Base-by-base conservation (phyloP, 2,329 filamentous ascomycete genomes). In the Ascochyta clinopodiicola region DNA sequence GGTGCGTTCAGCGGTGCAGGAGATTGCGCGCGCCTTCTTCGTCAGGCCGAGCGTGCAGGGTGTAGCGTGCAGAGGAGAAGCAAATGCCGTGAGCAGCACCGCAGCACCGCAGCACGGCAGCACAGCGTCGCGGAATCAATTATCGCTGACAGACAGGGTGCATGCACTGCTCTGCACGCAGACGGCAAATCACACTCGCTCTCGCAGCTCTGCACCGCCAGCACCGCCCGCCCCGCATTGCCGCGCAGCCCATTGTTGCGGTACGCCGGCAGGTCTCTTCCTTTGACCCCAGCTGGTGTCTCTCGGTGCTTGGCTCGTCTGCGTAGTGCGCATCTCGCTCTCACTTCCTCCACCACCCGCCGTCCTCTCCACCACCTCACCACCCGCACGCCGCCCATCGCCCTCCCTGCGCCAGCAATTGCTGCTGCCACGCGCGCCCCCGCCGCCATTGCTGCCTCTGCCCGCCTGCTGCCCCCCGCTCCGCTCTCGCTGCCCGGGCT, bases 11-110 rank as follows among this genome's bases (percentile, higher is more conserved):
- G 29, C 8, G 29, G 44, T 61, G 61, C 63, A 67, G 61, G 62
- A 68, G 64, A 67, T 68, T 68, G 64, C 66, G 56, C 46, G 64
- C 64, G 66, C 64, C 66, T 51, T 68, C 58, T 66, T 68, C 61
- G 57, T 67, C 66, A 67, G 54, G 44, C 34, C 51, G 15, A 45
- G 37, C 17, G 47, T 34, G 47, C 25, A 29, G 25, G 25, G 25
- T 29, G 25, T 8, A 29, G 37, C 17, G 47, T 34, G 47, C 42
- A 47, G 38, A 6, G 35, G 29, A 45, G 34, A n/a, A 29, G 50
- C 50, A 19, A 9, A 44, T 48, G 24, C 48, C 51, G 44, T 44
- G 17, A n/a, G 29, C 40, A 44, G 24, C 35, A 37, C 32, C 9
- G n/a, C 32, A 6, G n/a, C 32, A 35, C 15, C 39, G 34, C 36